Base-by-base conservation (phyloP, 2,329 filamentous ascomycete species). In the Penicillium decumbens region DNA sequence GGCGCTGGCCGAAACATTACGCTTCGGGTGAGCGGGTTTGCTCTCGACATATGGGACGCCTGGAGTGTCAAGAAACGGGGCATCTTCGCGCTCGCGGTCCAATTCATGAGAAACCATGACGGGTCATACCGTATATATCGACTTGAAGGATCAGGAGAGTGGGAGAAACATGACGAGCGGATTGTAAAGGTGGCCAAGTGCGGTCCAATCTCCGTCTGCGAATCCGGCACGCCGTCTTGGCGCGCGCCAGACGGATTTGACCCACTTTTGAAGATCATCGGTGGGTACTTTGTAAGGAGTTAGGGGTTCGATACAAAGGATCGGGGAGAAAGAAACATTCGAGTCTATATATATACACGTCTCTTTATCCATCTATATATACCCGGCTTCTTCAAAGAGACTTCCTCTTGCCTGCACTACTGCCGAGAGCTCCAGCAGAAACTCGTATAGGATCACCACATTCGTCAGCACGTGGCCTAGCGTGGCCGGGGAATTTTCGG, bases 391-490 rank as follows among this genome's bases (percentile, higher is more conserved):
- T 46, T 85, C 85, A 69, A 92, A 91, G 41, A 91, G 67, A 10
- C 83, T 84, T 23, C 85, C 86, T 47, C 88, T 77, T 30, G 87
- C 84, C 66, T 92, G 87, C 50, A 90, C 77, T 59, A 91, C 69
- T 24, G 86, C 85, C 1, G 87, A 83, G 48, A 92, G 69, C 68
- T 93, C 88, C 43, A 92, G 77, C 43, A 92, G 70, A 65, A 93
- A 93, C 30, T 87, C 86, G 66, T 93, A 88, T 49, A 90, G 75
- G 43, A 92, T 80, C 50, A 92, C 81, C 35, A 87, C 81, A 65
- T 92, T 93, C 5, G 88, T 92, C 54, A 93, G 73, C 9, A 92
- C 75, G 65, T 92, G 88, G 35, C 85, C 89, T 4, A 93, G 80
- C 6, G 84, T 88, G 6, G 83, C 84, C 42, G 68, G 71, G 4